These are phyloP conservation scores for Brassica napus DNA, from an alignment of 345 rosid species.

Conservation along the genomic window DNA sequence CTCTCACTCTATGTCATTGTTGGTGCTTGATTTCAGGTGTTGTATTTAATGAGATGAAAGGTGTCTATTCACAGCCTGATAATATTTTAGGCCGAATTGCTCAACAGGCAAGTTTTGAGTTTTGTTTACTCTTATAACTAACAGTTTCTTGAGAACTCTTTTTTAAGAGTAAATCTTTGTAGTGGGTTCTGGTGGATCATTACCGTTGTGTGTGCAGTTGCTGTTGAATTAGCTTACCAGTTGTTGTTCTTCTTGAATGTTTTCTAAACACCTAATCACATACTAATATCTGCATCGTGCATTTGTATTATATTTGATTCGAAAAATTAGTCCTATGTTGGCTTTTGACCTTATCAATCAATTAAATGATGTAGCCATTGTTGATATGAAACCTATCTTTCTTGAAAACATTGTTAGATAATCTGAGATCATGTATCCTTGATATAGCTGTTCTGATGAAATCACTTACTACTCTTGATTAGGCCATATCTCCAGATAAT, in stretches of 20 bases:
- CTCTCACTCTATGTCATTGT: conserved; percentile 3
- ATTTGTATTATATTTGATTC: neutral
- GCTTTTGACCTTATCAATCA: conserved; percentile 9
- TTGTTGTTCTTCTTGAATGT: conserved; percentile 13
- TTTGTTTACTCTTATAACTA: conserved; percentile 5
- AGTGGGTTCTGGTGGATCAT: neutral
- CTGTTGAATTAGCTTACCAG: neutral
- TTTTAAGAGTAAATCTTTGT: neutral
- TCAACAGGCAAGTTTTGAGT: conserved; percentile 64
- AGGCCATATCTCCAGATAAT: conserved; percentile 93
- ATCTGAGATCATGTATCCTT: neutral
- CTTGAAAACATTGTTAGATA: conserved; percentile 1
- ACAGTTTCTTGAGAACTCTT: neutral
- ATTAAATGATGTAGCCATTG: conserved; percentile 5
- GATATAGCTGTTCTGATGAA: conserved; percentile 19
- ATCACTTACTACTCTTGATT: conserved; percentile 15
- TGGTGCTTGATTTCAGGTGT: conserved; percentile 61
- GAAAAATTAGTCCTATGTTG: conserved; percentile 9
- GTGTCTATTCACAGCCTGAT: conserved; percentile 97
- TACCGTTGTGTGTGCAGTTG: neutral
- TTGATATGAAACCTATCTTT: conserved; percentile 4
- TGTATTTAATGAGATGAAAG: conserved; percentile 98
- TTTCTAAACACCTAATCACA: conserved; percentile 21
- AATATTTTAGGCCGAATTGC: conserved; percentile 76
- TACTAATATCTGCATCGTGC: conserved; percentile 6